Conservation (phyloP, 108 stramenopile species). For the Cylindrotheca fusiformis region DNA sequence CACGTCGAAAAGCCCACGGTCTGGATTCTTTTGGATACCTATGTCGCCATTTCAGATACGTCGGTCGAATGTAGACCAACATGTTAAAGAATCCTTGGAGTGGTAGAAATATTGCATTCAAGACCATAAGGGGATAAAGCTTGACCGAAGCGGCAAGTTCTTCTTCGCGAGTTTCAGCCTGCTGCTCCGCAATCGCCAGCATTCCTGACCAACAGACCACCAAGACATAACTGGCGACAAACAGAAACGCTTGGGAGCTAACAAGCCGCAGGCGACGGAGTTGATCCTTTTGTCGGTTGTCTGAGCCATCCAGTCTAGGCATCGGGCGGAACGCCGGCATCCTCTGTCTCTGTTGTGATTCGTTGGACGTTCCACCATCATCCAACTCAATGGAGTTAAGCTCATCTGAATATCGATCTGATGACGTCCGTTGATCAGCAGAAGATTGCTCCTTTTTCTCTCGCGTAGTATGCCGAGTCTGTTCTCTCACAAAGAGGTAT, state of each 20-base stretch:
- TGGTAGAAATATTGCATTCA: slow-evolving; percentile 48
- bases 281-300: background rate
- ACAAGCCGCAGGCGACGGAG: background rate
- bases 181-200: background rate
- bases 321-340: background rate
- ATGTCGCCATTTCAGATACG: slow-evolving; percentile 28
- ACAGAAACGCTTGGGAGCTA: slow-evolving; percentile 9
- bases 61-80: slow-evolving; percentile 40
- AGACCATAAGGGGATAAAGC: slow-evolving; percentile 21
- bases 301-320: background rate
- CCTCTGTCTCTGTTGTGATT: background rate
- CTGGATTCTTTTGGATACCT: background rate
- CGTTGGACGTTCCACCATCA: background rate
- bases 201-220: background rate
- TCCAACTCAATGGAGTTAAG: no score
- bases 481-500: background rate
- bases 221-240: background rate
- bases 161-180: background rate
- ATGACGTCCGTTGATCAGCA: no score
- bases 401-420: no score
- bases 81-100: slow-evolving; percentile 56
- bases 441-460: background rate
- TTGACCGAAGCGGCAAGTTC: background rate
- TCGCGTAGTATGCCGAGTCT: background rate
- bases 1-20: background rate